A percentile compares a stretch with the other conserved stretches of the same genome.
phyloP scores from a whole-genome alignment of 192 early-diverging fungal genomes.

The Coemansia sp. region DNA sequence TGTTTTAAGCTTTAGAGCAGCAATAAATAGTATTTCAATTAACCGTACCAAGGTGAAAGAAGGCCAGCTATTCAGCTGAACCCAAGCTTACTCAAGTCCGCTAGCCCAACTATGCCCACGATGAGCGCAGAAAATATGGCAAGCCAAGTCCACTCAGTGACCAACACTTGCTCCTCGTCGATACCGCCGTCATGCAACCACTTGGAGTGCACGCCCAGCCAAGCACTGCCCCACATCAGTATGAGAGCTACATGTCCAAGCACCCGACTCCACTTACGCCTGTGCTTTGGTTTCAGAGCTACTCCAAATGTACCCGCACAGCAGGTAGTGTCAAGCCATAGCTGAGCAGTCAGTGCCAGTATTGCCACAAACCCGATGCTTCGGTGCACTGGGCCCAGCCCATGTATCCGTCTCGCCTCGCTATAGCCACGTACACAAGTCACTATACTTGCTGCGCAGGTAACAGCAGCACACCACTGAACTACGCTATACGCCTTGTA shows the following conservation, averaged over 20 bases:
- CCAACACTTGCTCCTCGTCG: not conserved
- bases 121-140: conserved; percentile 13
- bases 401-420: not conserved
- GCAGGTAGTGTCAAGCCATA: conserved; percentile 6
- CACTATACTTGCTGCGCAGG: not conserved
- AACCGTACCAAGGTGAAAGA: not conserved
- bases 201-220: conserved; percentile 31
- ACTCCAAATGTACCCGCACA: not conserved
- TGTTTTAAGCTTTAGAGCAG: not conserved
- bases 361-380: conserved; percentile 8
- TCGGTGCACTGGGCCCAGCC: conserved; percentile 6
- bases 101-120: conserved; percentile 17
- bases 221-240: conserved; percentile 23
- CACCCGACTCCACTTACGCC: conserved; percentile 15
- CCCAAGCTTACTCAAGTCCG: conserved; percentile 17
- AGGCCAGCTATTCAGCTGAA: not conserved
- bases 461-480: not conserved
- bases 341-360: conserved; percentile 12
- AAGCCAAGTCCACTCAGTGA: conserved; percentile 22
- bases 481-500: not conserved
- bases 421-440: not conserved
- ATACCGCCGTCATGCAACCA: conserved; percentile 1
- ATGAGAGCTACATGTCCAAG: conserved; percentile 16
- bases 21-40: not conserved
- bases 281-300: conserved; percentile 2